Evolutionary conservation across 129 eudicot species (phyloP), one percentile per base, ranked within the genome.

Genomic region (Flaveria trinervia): DNA sequence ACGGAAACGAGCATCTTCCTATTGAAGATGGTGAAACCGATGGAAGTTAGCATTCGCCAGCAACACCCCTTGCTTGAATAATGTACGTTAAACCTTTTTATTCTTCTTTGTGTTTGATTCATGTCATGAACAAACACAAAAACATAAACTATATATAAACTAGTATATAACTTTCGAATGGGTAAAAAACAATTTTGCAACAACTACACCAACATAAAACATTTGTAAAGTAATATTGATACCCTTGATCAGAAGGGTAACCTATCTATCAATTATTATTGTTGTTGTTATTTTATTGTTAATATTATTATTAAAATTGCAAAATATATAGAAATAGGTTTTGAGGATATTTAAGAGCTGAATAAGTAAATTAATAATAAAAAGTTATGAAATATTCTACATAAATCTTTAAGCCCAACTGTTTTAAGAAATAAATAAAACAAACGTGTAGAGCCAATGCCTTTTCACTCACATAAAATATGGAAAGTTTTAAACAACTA

Each of bases 381-480:
- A 61, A 61, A 41, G 5, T 56, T 11, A 59, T 57, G 36, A 23
- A 55, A 39, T n/a, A 52, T 50, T 20, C 41, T 66, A 65, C n/a
- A 8, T 43, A 23, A 60, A 28, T 30, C 33, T 41, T 48, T 0
- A 62, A 23, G 56, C 20, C 81, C 30, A 16, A 23, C 17, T n/a
- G 18, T 41, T 51, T 20, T 23, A 30, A 22, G 26, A 7, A 55
- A 54, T 22, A 67, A 23, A 2, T 15, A 61, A 64, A 60, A 62
- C 43, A 60, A 56, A 52, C 23, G 18, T 70, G 76, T 60, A 56
- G 76, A 78, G 76, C 71, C 82, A 78, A 57, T 59, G 76, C n/a
- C 76, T 50, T 78, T 69, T 78, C 82, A 70, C 49, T 62, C 44
- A 16, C 22, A 39, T 9, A 56, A 56, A 56, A 56, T n/a, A 15